Evolutionary conservation across 495 filamentous ascomycete species (phyloP), one percentile per base, ranked within the genome.

Genomic region (Choiromyces venosus): DNA sequence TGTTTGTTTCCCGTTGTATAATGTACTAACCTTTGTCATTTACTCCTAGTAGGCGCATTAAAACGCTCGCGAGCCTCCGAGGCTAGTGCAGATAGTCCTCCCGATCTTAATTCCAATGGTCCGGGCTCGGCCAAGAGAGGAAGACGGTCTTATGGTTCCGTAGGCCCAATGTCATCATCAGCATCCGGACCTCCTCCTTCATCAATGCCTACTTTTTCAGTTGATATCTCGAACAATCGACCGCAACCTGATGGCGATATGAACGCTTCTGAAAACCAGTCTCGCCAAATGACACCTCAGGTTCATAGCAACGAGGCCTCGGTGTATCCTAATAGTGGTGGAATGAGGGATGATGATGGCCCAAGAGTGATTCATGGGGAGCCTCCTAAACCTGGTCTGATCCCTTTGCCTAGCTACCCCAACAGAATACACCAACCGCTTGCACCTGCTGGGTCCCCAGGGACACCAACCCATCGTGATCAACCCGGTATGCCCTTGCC

Each of bases 121-220:
- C 78, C 78, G 33, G 74, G 77, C 35, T 74, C 78, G 37, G 77
- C 78, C 19, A 80, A 80, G 76, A 70, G 78, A 68, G 78, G 78
- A 21, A 77, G 78, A 12, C 78, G 78, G 64, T 80, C 78, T 12
- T 79, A 80, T 68, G 78, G 78, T 67, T 79, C 77, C 67, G 70
- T 68, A 42, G 71, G 70, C 25, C 56, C 75, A 19, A 78, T 56
- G 36, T 68, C 71, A 56, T 74, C 78, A 52, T 76, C 78, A 36
- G 71, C 74, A 67, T 70, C 74, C 52, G 76, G 76, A 39, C 77
- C 73, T 69, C 78, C 78, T 61, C 70, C 73, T 72, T 75, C 73
- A 25, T 79, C 77, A 74, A 79, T 80, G 71, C 78, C 77, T 36
- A 79, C 78, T 18, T 79, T 80, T 37, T 72, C 78, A 16, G 78